Evolutionary conservation across 345 rosid genomes (phyloP).

Genomic region (Moringa oleifera): DNA sequence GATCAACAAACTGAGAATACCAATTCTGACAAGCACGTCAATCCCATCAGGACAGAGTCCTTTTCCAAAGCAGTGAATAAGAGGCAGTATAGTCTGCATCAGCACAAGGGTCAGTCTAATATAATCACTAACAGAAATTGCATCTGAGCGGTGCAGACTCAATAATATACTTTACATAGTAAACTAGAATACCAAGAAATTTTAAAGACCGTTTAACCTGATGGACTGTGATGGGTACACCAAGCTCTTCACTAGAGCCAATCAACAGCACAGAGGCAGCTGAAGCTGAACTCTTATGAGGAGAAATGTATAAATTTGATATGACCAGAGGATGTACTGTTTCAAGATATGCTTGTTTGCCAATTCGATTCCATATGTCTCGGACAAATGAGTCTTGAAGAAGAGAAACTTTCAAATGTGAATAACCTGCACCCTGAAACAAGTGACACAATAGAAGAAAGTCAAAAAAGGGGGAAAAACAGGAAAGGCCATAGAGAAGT

Average conservation of each 20-base stretch:
- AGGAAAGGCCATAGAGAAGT: no score
- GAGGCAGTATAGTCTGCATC: conserved; percentile 79
- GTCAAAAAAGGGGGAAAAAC: conserved; percentile 11
- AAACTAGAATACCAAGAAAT: conserved; percentile 12
- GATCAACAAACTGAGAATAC: conserved; percentile 47
- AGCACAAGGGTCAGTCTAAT: conserved; percentile 17
- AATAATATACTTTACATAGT: conserved; percentile 8
- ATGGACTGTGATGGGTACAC: conserved; percentile 75
- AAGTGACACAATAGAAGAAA: conserved; percentile 24
- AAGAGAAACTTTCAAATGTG: conserved; percentile 82
- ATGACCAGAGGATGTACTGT: conserved; percentile 68
- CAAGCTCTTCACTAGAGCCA: conserved; percentile 94
- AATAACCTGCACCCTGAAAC: conserved; percentile 81
- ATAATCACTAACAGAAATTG: conserved; percentile 16
- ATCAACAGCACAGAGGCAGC: conserved; percentile 91
- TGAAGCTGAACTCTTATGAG: conserved; percentile 72
- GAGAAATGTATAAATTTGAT: conserved; percentile 68
- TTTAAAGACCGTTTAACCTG: conserved; percentile 52
- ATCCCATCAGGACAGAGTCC: conserved; percentile 88
- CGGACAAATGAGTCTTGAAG: conserved; percentile 92
- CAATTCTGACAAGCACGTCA: conserved; percentile 88
- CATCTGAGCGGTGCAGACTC: not conserved
- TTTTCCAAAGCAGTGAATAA: conserved; percentile 89
- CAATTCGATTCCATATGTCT: conserved; percentile 73
- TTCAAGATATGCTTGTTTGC: conserved; percentile 76